These are phyloP conservation scores for Leccinum truebloodii DNA, from an alignment of 768 basidiomycete species.

Conservation along the genomic window DNA sequence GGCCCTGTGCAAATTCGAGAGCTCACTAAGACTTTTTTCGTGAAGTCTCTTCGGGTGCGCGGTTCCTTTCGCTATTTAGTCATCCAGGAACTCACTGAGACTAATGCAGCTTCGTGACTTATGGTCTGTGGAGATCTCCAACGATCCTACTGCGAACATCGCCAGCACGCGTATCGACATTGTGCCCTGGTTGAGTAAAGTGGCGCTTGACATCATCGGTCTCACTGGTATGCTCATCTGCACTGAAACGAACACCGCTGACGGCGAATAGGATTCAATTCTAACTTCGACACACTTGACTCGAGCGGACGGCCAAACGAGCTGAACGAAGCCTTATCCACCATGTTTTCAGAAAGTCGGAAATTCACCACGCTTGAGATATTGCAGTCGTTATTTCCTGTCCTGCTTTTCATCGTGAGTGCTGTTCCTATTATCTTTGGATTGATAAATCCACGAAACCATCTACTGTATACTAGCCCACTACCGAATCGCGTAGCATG, in stretches of 20 bases:
- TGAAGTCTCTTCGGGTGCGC: conserved; percentile 40
- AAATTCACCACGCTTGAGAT: conserved; percentile 27
- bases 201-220: conserved; percentile 45
- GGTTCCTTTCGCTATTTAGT: background rate
- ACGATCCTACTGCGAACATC: conserved; percentile 21
- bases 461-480: background rate
- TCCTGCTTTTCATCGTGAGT: conserved; percentile 41
- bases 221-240: conserved; percentile 33
- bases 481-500: background rate
- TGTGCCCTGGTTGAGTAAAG: conserved; percentile 34
- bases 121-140: conserved; percentile 39
- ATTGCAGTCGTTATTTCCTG: conserved; percentile 37
- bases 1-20: conserved; percentile 58
- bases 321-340: conserved; percentile 35
- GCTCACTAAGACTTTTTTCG: conserved; percentile 55
- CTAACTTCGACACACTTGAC: conserved; percentile 36
- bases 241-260: background rate
- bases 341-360: conserved; percentile 26
- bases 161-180: conserved; percentile 31
- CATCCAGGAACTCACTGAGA: background rate
- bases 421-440: background rate
- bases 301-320: conserved; percentile 28
- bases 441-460: background rate
- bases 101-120: conserved; percentile 46
- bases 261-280: conserved; percentile 38